Evolutionary conservation across 1,139 yeast genomes (phyloP).

Genomic region (Magnusiomyces paraingens): DNA sequence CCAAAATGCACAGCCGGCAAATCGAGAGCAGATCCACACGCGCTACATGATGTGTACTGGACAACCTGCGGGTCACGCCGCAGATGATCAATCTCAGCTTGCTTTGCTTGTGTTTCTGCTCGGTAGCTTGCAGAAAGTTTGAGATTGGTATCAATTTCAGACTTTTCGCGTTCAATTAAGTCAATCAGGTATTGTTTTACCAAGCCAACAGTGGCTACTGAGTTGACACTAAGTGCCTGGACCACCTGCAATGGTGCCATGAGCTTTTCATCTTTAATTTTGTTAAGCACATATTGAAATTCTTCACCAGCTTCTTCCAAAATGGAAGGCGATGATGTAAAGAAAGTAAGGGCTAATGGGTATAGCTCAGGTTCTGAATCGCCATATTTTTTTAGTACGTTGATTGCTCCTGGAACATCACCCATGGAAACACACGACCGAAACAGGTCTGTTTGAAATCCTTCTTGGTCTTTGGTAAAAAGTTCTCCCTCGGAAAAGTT

Average conservation of each 20-base stretch:
- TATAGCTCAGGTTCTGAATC: slow-evolving; percentile 57
- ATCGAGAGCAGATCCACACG: slow-evolving; percentile 65
- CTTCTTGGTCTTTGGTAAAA: slow-evolving; percentile 35
- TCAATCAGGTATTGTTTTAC: slow-evolving; percentile 64
- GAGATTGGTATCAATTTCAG: slow-evolving; percentile 62
- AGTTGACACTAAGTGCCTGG: slow-evolving; percentile 56
- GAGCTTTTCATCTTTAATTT: slow-evolving; percentile 47
- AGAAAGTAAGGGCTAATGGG: slow-evolving; percentile 57
- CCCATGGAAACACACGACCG: slow-evolving; percentile 54
- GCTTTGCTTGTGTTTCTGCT: slow-evolving; percentile 54
- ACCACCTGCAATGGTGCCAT: slow-evolving; percentile 74
- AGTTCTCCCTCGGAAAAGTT: slow-evolving; percentile 24
- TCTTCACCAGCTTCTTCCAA: slow-evolving; percentile 50
- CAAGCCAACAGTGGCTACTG: slow-evolving; percentile 65
- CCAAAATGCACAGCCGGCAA: slow-evolving; percentile 79
- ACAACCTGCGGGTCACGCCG: slow-evolving; percentile 52
- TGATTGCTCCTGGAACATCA: slow-evolving; percentile 52
- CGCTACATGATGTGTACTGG: slow-evolving; percentile 63
- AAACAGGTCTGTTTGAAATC: slow-evolving; percentile 59
- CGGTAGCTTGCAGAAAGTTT: slow-evolving; percentile 64
- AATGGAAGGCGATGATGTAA: slow-evolving; percentile 51
- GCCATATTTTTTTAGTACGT: slow-evolving; percentile 55
- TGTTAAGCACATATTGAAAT: slow-evolving; percentile 46
- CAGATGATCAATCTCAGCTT: slow-evolving; percentile 48
- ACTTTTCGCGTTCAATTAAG: slow-evolving; percentile 52